Conservation (phyloP, 1,139 yeast genomes). For the Candida labiduridarum region DNA sequence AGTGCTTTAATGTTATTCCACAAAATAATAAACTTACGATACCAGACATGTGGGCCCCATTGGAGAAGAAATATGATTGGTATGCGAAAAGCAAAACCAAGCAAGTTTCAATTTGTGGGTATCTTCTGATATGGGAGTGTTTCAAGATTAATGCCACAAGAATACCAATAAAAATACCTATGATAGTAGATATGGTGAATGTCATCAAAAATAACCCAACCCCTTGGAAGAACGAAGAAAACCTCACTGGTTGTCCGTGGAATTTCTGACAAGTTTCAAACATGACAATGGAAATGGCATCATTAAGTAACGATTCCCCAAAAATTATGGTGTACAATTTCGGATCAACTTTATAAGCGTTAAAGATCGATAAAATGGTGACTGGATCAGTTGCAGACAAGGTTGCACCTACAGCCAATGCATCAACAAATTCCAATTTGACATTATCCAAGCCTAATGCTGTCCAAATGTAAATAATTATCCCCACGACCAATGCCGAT, state of each 20-base stretch:
- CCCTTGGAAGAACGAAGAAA: constrained; percentile 88
- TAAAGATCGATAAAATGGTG: constrained; percentile 92
- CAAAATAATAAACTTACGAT: constrained; percentile 93
- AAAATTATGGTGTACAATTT: constrained; percentile 94
- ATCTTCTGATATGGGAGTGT: constrained; percentile 89
- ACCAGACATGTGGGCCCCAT: constrained; percentile 99
- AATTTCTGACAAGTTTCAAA: constrained; percentile 98
- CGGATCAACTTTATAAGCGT: constrained; percentile 97
- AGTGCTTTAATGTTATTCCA: constrained; percentile 95
- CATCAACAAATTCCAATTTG: constrained; percentile 89
- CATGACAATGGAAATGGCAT: constrained; percentile 98
- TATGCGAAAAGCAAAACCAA: constrained; percentile 88
- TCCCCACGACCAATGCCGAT: constrained; percentile 86
- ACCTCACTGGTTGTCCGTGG: constrained; percentile 77
- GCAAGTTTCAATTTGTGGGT: constrained; percentile 96
- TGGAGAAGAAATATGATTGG: constrained; percentile 95
- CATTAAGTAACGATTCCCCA: constrained; percentile 93
- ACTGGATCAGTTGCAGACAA: constrained; percentile 98
- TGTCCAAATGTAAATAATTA: constrained; percentile 86
- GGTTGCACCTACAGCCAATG: constrained; percentile 96
- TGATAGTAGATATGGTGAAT: constrained; percentile 87
- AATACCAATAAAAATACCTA: constrained; percentile 87
- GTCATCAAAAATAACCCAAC: constrained; percentile 91
- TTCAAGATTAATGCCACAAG: constrained; percentile 86
- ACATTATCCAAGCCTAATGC: constrained; percentile 88